Conservation (phyloP, 2,329 filamentous ascomycete genomes). For the Cladosporium oxysporum region DNA sequence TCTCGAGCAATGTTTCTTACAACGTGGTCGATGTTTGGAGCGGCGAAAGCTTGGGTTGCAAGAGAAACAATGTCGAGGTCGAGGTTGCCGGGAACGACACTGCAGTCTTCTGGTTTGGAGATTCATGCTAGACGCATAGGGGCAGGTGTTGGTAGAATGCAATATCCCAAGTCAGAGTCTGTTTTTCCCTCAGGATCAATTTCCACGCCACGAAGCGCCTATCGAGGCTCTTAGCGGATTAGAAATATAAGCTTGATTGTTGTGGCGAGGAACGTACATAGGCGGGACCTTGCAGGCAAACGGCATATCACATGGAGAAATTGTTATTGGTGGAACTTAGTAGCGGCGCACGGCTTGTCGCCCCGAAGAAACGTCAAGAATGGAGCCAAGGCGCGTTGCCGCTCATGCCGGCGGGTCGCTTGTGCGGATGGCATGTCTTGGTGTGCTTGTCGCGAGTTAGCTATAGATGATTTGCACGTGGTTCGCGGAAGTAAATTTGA, state of each 20-base stretch:
- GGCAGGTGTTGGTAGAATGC: not conserved
- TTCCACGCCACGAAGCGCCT: not conserved
- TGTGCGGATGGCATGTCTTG: conserved; percentile 15
- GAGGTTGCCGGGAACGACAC: conserved; percentile 33
- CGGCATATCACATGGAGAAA: not conserved
- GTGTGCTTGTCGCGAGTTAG: not conserved
- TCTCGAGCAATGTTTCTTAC: conserved; percentile 39
- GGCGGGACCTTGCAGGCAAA: not conserved
- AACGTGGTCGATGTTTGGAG: conserved; percentile 52
- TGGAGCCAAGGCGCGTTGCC: conserved; percentile 11
- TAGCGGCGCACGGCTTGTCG: not conserved
- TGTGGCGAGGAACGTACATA: not conserved
- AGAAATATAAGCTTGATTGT: not conserved
- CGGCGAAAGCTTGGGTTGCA: conserved; percentile 40
- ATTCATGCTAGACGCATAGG: not conserved
- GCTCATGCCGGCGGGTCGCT: conserved; percentile 1
- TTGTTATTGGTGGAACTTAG: conserved; percentile 10
- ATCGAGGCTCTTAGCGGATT: not conserved
- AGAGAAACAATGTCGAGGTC: conserved; percentile 16
- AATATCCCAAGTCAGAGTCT: not conserved
- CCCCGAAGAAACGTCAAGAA: conserved; percentile 10
- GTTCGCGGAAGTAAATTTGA: not conserved
- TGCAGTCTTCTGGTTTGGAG: conserved; percentile 23
- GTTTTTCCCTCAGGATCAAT: not conserved
- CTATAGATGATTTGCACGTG: not conserved